Evolutionary conservation across 768 basidiomycete genomes (phyloP), one percentile per base, ranked within the genome.

Genomic region (Gymnopilus junonius): DNA sequence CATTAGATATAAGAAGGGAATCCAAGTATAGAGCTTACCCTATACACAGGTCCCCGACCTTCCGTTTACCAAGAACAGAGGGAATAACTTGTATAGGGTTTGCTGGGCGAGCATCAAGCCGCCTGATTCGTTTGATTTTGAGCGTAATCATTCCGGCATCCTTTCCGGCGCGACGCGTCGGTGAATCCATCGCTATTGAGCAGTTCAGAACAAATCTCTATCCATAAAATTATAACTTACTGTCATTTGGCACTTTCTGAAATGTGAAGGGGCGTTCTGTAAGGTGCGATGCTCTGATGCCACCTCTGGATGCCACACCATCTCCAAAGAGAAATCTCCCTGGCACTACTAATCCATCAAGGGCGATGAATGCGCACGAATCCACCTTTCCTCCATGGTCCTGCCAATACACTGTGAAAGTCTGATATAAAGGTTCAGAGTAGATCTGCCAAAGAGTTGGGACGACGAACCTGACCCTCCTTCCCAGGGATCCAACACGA

Each of bases 401-500:
- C 40, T 77, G 80, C 90, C 90, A 92, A 66, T 86, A 81, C 0
- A 91, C 82, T 3, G 79, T 76, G 71, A 91, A 91, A 5, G 65
- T 71, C 89, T 91, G 65, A 35, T 15, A 25, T 43, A 48, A 10
- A 42, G 15, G 6, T 37, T n/a, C 27, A 40, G 65, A 58, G 56
- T 27, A 10, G n/a, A 32, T 21, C 17, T 4, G 34, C 35, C 14
- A 14, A 37, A 46, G 12, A 7, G 14, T 12, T 39, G 42, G 14
- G 63, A 45, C 65, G 17, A 66, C 75, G 2, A 61, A 87, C 88
- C 79, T 87, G 81, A 25, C 87, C 88, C 25, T 77, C 76, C 54
- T 84, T 80, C 60, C 89, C 83, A 7, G 87, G 84, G 66, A 92
- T 85, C 88, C 88, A 91, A 69, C 91, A 91, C 5, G 85, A 85